A percentile compares a stretch with the other conserved stretches of the same genome.
Evolutionary conservation across 805 yeast species (phyloP).

Genomic region (Wickerhamomyces silvicola): DNA sequence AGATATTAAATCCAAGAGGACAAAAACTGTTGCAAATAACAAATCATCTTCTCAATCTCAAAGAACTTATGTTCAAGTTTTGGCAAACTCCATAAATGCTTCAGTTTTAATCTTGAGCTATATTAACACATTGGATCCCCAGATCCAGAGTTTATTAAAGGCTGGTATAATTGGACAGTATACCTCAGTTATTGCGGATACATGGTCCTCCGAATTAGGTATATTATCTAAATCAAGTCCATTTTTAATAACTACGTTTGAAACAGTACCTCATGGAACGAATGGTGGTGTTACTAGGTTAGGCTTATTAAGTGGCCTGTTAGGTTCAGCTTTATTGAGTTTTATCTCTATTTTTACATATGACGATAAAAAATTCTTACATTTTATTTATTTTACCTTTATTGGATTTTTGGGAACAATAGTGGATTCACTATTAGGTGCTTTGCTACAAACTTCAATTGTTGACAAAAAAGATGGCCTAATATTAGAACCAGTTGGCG

Average conservation of each 20-base stretch:
- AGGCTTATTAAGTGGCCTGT: conserved; percentile 31
- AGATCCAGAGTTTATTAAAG: conserved; percentile 10
- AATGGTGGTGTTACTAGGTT: conserved; percentile 37
- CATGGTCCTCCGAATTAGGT: conserved; percentile 43
- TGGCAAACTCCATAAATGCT: conserved; percentile 35
- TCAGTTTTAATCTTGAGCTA: conserved; percentile 27
- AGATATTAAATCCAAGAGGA: conserved; percentile 26
- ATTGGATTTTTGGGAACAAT: conserved; percentile 33
- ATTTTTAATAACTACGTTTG: conserved; percentile 32
- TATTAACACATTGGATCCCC: conserved; percentile 5
- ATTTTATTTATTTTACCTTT: conserved; percentile 23
- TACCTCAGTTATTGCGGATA: conserved; percentile 38
- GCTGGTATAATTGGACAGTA: conserved; percentile 30
- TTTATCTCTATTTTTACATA: conserved; percentile 21
- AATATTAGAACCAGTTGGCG: conserved; percentile 25
- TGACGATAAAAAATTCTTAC: conserved; percentile 8
- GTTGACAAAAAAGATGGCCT: conserved; percentile 25
- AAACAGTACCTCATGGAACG: conserved; percentile 39
- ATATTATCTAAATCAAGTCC: conserved; percentile 32
- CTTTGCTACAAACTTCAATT: conserved; percentile 31
- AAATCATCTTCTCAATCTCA: conserved; percentile 19
- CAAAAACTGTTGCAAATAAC: conserved; percentile 18
- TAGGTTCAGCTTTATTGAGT: conserved; percentile 31
- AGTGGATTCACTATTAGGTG: conserved; percentile 37
- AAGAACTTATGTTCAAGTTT: conserved; percentile 35